Evolutionary conservation across 2,329 filamentous ascomycete species (phyloP), one percentile per base, ranked within the genome.

Genomic region (Fusarium nygamai): DNA sequence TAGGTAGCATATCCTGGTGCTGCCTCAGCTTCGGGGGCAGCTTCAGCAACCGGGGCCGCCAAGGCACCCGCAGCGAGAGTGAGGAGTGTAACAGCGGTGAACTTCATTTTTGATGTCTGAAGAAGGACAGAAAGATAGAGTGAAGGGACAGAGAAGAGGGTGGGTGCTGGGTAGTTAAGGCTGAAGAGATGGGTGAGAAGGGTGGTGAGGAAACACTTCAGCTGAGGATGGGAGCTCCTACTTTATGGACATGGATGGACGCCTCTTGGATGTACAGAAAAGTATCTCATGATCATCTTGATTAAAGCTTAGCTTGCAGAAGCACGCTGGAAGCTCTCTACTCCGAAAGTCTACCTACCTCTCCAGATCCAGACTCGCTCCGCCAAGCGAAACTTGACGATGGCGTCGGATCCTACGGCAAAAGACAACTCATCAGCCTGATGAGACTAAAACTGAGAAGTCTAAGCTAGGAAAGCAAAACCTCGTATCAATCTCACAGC

Each of bases 51-150:
- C 20, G 80, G 78, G 24, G 77, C 76, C 8, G 78, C 76, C 16
- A 81, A 43, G 43, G 68, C 67, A 34, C 76, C 80, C 22, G 75
- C 69, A 39, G 76, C 61, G 56, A 75, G 69, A 50, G 78, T 71
- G 58, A 81, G 61, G 36, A 81, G 56, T 48, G 77, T 63, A 50
- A 78, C 48, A 57, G 73, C 41, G 39, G 77, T 69, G 41, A 82
- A 61, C 77, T 81, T 82, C 81, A 83, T 83, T 11, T 12, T 63
- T 80, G 41, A 27, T 62, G 14, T 47, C 51, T 56, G 27, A 47
- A 27, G 14, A 36, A 19, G 10, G 29, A 51, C 17, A 16, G 13
- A 19, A 27, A 50, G 12, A 17, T 16, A 33, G 22, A 33, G 24
- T 17, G 10, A 43, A 6, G 27, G 10, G 7, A 3, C 12, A 48